Evolutionary conservation across 2,329 filamentous ascomycete genomes (phyloP).

Genomic region (Phaeosphaeriaceae sp.): DNA sequence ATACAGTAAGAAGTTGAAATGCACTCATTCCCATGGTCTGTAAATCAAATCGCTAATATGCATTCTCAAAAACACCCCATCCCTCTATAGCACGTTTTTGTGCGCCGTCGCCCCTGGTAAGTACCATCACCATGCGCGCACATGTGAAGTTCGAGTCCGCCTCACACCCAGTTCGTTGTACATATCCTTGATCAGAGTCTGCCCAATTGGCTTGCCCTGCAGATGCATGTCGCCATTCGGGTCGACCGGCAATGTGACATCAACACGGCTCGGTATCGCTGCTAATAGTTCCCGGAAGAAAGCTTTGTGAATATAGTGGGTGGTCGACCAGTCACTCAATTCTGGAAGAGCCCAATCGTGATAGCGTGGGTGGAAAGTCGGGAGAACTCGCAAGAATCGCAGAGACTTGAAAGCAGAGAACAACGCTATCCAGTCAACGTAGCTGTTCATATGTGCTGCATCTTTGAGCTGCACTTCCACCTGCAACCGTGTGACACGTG

Average conservation of each 20-base stretch:
- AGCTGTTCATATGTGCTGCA: slow-evolving; percentile 39
- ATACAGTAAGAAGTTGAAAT: neutral
- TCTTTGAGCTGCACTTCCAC: slow-evolving; percentile 40
- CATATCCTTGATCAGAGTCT: slow-evolving; percentile 26
- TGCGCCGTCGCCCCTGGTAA: too few relatives aligned
- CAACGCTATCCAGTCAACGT: slow-evolving; percentile 38
- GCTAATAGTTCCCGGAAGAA: slow-evolving; percentile 37
- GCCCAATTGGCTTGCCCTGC: slow-evolving; percentile 20
- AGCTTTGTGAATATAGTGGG: slow-evolving; percentile 37
- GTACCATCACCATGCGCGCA: neutral
- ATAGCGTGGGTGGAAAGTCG: slow-evolving; percentile 35
- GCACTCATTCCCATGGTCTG: neutral
- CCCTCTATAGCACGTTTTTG: neutral
- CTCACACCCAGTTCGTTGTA: slow-evolving; percentile 18
- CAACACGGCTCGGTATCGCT: slow-evolving; percentile 23
- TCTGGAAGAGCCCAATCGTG: slow-evolving; percentile 38
- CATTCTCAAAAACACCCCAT: neutral
- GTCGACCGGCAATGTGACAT: slow-evolving; percentile 23
- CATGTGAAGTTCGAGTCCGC: neutral
- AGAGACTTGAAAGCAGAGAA: slow-evolving; percentile 29
- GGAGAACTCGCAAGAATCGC: slow-evolving; percentile 32
- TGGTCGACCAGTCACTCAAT: slow-evolving; percentile 24
- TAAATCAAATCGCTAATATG: neutral
- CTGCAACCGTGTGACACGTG: slow-evolving; percentile 31
- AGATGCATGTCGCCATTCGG: slow-evolving; percentile 18